These are phyloP conservation scores for Martiniozyma abietophila DNA, from an alignment of 805 yeast species.

Conservation along the genomic window DNA sequence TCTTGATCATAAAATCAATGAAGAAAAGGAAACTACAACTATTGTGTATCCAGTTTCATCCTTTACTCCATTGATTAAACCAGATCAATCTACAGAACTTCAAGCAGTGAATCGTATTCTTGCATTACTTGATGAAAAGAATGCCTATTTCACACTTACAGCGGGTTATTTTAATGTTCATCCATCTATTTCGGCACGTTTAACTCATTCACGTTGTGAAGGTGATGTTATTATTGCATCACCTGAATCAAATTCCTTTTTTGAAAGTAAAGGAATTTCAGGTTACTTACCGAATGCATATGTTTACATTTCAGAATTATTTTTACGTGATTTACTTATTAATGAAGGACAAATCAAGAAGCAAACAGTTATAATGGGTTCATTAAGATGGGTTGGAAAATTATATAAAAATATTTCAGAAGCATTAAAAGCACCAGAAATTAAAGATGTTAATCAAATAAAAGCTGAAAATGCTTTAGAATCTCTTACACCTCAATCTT, in stretches of 20 bases:
- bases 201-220: constrained; percentile 47
- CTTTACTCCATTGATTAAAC: constrained; percentile 68
- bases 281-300: constrained; percentile 82
- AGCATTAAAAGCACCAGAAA: constrained; percentile 3
- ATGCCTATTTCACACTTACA: constrained; percentile 74
- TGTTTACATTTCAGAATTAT: constrained; percentile 60
- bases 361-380: constrained; percentile 23
- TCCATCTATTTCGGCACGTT: constrained; percentile 53
- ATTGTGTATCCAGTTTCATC: constrained; percentile 87
- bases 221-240: constrained; percentile 85
- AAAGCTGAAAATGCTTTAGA: not conserved
- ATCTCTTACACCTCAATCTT: not conserved
- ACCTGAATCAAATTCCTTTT: constrained; percentile 91
- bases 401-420: constrained; percentile 5
- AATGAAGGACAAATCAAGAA: constrained; percentile 8
- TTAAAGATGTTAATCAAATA: not conserved
- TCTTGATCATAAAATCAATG: not conserved
- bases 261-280: constrained; percentile 72
- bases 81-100: constrained; percentile 74
- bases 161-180: constrained; percentile 95
- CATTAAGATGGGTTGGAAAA: constrained; percentile 11
- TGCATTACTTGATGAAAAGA: constrained; percentile 44
- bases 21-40: constrained; percentile 33
- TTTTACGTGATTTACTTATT: constrained; percentile 36
- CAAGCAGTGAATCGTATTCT: constrained; percentile 55